phyloP scores from a whole-genome alignment of 176 grass and related monocot species.

The Oryza glaberrima region DNA sequence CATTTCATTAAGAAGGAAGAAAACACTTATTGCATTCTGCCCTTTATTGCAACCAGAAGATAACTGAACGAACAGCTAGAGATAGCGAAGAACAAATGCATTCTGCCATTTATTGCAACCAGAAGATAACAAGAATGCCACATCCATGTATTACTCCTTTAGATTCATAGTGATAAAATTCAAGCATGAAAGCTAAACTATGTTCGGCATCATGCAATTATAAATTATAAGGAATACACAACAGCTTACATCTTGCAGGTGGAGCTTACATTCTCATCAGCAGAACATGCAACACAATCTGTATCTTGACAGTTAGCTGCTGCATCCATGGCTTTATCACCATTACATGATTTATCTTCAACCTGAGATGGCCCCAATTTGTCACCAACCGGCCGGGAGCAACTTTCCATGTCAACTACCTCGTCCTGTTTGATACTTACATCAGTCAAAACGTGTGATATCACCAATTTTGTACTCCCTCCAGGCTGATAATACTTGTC shows the following conservation, averaged over 20 bases:
- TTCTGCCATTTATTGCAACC: neutral
- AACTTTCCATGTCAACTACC: conserved; percentile 40
- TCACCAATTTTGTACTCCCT: neutral
- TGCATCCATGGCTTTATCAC: conserved; percentile 36
- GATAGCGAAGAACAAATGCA: neutral
- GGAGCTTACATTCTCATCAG: conserved; percentile 62
- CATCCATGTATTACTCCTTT: neutral
- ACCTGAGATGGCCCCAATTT: conserved; percentile 32
- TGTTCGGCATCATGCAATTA: neutral
- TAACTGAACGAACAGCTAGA: neutral
- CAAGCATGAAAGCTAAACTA: conserved; percentile 13
- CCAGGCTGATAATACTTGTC: too few species aligned
- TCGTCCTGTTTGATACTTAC: conserved; percentile 66
- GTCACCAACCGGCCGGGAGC: conserved; percentile 30
- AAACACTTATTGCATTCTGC: too few species aligned
- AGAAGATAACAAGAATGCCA: conserved; percentile 27
- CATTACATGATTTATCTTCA: conserved; percentile 47
- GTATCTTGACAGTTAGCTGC: conserved; percentile 43
- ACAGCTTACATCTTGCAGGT: conserved; percentile 16
- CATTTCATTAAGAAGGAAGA: too few species aligned
- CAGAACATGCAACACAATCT: conserved; percentile 47
- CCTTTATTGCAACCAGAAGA: neutral
- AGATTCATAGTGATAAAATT: conserved; percentile 34
- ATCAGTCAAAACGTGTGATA: conserved; percentile 53
- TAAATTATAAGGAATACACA: conserved; percentile 32